Evolutionary conservation across 2,329 filamentous ascomycete species (phyloP).

Genomic region (Orbilia blumenaviensis): DNA sequence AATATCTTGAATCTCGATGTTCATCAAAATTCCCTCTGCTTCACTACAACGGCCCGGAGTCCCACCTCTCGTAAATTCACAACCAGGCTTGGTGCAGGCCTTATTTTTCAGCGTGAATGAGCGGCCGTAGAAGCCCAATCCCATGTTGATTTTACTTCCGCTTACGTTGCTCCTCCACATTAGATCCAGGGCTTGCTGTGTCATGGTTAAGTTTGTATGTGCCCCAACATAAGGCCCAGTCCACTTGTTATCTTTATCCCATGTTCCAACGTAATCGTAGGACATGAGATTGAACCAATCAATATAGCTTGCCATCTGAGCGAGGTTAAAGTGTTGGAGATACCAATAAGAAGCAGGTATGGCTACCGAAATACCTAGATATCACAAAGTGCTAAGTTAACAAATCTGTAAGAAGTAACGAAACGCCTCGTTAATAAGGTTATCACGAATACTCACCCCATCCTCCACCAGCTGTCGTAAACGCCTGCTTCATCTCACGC

Average conservation of each 20-base stretch:
- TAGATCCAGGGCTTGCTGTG: slow-evolving; percentile 58
- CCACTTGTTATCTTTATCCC: slow-evolving; percentile 32
- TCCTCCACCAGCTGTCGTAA: slow-evolving; percentile 38
- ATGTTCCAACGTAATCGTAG: slow-evolving; percentile 20
- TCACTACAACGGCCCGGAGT: slow-evolving; percentile 8
- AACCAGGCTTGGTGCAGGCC: slow-evolving; percentile 56
- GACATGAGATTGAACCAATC: neutral
- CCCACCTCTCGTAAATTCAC: slow-evolving; percentile 51
- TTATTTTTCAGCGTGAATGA: slow-evolving; percentile 56
- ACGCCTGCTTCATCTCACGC: slow-evolving; percentile 59
- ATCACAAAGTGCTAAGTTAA: neutral
- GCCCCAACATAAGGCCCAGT: slow-evolving; percentile 38
- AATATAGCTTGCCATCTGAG: neutral
- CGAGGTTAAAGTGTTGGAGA: neutral
- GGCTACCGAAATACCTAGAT: neutral
- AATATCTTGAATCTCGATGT: slow-evolving; percentile 4
- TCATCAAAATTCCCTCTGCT: slow-evolving; percentile 5
- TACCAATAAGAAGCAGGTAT: neutral
- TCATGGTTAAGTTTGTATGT: slow-evolving; percentile 59
- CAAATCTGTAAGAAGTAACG: neutral
- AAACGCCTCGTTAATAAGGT: too few relatives aligned
- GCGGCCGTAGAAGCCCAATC: slow-evolving; percentile 55
- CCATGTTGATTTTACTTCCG: slow-evolving; percentile 48
- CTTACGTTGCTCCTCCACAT: slow-evolving; percentile 57
- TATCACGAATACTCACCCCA: slow-evolving; percentile 8